Evolutionary conservation across 2,329 filamentous ascomycete species (phyloP).

Genomic region (Arthrobotrys entomopaga): DNA sequence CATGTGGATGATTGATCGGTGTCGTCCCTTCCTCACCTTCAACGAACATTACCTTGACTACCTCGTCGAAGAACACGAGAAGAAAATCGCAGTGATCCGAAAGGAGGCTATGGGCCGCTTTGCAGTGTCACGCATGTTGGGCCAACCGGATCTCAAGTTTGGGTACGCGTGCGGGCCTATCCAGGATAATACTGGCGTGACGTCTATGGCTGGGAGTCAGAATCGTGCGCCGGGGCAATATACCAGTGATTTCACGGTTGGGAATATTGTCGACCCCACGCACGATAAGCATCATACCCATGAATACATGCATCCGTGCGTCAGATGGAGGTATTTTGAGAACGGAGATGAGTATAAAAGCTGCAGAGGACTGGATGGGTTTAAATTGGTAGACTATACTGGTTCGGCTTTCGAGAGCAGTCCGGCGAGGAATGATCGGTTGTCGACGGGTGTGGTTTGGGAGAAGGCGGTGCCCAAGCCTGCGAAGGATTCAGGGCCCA

Average conservation of each 20-base stretch:
- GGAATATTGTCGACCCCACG: constrained; percentile 48
- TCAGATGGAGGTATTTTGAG: constrained; percentile 52
- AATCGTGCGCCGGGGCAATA: constrained; percentile 48
- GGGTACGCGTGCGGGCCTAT: constrained; percentile 47
- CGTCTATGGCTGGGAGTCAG: constrained; percentile 40
- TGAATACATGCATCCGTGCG: constrained; percentile 50
- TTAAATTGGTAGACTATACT: constrained; percentile 46
- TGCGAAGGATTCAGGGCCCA: constrained; percentile 18
- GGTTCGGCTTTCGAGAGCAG: constrained; percentile 14
- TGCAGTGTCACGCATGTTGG: constrained; percentile 22
- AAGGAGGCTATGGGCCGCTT: constrained; percentile 31
- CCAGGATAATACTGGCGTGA: constrained; percentile 35
- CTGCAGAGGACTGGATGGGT: constrained; percentile 41
- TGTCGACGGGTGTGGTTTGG: constrained; percentile 36
- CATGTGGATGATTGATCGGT: constrained; percentile 63
- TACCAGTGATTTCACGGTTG: constrained; percentile 39
- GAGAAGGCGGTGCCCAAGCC: constrained; percentile 49
- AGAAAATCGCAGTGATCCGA: constrained; percentile 36
- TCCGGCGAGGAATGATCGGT: constrained; percentile 30
- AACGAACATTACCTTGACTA: constrained; percentile 56
- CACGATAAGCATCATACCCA: constrained; percentile 40
- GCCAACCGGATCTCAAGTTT: constrained; percentile 45
- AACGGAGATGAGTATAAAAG: constrained; percentile 51
- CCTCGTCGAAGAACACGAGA: constrained; percentile 31
- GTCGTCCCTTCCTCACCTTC: constrained; percentile 57